phyloP scores from a whole-genome alignment of 805 yeast genomes.

The Ogataea kodamae region DNA sequence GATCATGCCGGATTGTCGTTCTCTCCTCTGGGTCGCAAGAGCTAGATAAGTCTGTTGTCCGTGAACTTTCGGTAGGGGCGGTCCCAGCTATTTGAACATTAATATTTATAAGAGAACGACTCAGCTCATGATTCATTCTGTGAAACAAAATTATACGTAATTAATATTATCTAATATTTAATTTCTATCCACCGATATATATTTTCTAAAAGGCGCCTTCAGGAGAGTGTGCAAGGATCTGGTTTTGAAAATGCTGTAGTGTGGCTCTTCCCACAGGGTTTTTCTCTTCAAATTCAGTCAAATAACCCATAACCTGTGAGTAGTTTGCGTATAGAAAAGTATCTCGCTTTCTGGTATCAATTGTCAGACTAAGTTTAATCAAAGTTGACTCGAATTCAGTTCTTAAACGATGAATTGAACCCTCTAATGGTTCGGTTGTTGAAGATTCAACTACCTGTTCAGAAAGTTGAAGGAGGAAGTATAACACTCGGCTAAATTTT shows the following conservation, averaged over 20 bases:
- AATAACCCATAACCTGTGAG: conserved; percentile 55
- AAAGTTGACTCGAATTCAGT: conserved; percentile 77
- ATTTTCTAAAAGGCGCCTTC: background rate
- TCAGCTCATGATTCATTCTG: conserved; percentile 9
- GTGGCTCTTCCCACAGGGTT: conserved; percentile 22
- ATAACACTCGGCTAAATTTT: conserved; percentile 68
- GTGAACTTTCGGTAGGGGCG: too few relatives aligned
- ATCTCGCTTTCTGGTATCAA: conserved; percentile 53
- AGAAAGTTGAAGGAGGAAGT: conserved; percentile 63
- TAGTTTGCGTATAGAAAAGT: conserved; percentile 72
- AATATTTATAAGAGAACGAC: conserved; percentile 18
- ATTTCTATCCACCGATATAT: too few relatives aligned
- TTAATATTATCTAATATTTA: too few relatives aligned
- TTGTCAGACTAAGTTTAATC: conserved; percentile 59
- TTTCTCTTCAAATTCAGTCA: conserved; percentile 38
- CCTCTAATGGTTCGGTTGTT: conserved; percentile 66
- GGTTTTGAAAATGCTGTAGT: conserved; percentile 20
- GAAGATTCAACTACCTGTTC: conserved; percentile 31
- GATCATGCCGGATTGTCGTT: conserved; percentile 16
- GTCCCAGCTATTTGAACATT: conserved; percentile 20
- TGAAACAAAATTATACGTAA: too few relatives aligned
- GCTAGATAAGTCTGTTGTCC: too few relatives aligned
- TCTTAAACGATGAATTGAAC: conserved; percentile 63
- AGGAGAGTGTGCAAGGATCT: conserved; percentile 21
- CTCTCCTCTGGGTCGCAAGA: conserved; percentile 9